Percentiles rank a stretch among this genome's conserved stretches.
These are phyloP conservation scores for Dictyostelium citrinum DNA, from an alignment of 78 protist genomes.

Conservation along the genomic window DNA sequence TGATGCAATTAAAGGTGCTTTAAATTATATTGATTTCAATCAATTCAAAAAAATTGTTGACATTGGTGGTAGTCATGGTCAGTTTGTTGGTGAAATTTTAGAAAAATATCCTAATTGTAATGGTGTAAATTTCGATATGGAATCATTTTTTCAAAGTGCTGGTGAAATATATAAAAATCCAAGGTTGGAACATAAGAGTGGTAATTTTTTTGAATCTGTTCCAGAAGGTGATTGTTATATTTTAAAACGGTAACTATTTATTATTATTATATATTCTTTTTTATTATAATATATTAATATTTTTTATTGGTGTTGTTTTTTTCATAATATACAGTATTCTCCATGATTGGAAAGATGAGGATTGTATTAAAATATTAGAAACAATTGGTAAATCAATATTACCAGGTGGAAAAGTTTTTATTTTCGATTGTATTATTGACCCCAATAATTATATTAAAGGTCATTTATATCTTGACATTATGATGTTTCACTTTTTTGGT, in stretches of 20 bases:
- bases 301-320: no score
- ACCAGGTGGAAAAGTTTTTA: slow-evolving; percentile 2
- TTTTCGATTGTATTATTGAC: neutral
- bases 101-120: neutral
- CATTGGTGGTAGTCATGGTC: slow-evolving; percentile 28
- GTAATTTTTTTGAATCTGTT: slow-evolving; percentile 30
- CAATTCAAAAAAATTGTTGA: slow-evolving; percentile 4
- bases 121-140: slow-evolving; percentile 5
- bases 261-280: neutral
- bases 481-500: neutral
- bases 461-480: neutral
- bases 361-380: neutral
- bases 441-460: neutral
- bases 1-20: neutral
- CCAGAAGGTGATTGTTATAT: slow-evolving; percentile 46
- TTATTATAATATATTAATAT: no score
- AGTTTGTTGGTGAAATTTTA: neutral
- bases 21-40: neutral
- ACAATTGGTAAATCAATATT: slow-evolving; percentile 10
- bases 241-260: neutral
- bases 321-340: neutral
- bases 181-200: slow-evolving; percentile 27
- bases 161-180: neutral
- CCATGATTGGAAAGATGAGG: neutral
- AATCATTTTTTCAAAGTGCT: neutral